These are phyloP conservation scores for Pseudogymnoascus sp. DNA, from an alignment of 2,329 filamentous ascomycete genomes.

Conservation along the genomic window DNA sequence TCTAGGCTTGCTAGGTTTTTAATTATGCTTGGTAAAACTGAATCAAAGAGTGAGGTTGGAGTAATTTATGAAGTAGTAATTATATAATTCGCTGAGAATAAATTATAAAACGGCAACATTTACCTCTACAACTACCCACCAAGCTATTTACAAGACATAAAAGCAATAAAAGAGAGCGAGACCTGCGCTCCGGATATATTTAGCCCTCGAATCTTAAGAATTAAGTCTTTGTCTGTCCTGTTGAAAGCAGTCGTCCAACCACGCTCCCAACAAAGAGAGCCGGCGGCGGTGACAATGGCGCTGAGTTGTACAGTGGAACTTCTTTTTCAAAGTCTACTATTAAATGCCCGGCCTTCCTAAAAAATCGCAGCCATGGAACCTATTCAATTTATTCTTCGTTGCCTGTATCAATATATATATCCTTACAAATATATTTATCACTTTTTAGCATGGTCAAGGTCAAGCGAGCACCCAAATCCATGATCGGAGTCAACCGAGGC, in stretches of 20 bases:
- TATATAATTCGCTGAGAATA: not conserved
- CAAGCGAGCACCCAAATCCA: conserved; percentile 3
- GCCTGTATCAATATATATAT: not conserved
- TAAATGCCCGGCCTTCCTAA: not conserved
- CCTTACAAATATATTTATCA: conserved; percentile 1
- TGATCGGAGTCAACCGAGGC: conserved; percentile 6
- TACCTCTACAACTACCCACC: not conserved
- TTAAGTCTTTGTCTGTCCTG: not conserved
- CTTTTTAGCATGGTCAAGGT: not conserved
- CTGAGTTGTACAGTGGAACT: not conserved
- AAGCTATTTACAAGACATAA: not conserved
- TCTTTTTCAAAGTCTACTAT: not conserved
- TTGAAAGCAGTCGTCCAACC: not conserved
- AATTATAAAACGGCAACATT: not conserved
- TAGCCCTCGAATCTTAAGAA: not conserved
- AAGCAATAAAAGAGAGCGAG: not conserved
- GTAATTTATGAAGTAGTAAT: not conserved
- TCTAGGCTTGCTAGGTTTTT: not conserved
- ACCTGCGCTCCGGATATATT: not conserved
- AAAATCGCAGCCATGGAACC: not conserved
- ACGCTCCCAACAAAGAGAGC: not conserved
- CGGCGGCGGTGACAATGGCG: not conserved
- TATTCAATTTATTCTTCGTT: not conserved
- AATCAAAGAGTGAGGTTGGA: not conserved
- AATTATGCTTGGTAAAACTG: not conserved